A percentile compares a stretch with the other conserved stretches of the same genome.
Conservation (phyloP, 768 basidiomycete species). For the Sutorius australiensis region DNA sequence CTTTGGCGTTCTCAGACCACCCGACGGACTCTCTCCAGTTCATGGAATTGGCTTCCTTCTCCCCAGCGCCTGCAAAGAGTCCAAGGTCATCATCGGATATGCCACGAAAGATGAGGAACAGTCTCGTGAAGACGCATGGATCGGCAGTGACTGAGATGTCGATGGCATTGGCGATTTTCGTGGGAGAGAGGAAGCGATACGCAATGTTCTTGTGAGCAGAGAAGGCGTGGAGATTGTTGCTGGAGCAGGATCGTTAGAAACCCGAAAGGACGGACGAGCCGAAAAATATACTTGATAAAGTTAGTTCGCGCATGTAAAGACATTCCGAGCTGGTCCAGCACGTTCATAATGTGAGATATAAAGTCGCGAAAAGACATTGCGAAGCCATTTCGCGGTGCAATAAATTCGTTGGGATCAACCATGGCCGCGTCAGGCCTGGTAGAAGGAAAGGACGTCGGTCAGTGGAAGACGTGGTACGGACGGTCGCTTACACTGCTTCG, state of each 20-base stretch:
- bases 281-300: conserved; percentile 67
- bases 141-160: conserved; percentile 83
- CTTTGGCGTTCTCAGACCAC: conserved; percentile 80
- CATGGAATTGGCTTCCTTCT: conserved; percentile 77
- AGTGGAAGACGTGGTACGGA: background rate
- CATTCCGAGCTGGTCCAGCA: conserved; percentile 83
- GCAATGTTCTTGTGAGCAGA: conserved; percentile 81
- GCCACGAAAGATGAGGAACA: conserved; percentile 86
- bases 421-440: conserved; percentile 70
- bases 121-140: conserved; percentile 75
- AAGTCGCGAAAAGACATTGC: conserved; percentile 83
- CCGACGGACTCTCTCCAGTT: conserved; percentile 82
- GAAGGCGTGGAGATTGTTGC: conserved; percentile 74
- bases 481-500: conserved; percentile 66
- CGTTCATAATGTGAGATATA: conserved; percentile 72
- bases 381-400: conserved; percentile 78
- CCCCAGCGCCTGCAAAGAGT: conserved; percentile 71
- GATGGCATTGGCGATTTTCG: conserved; percentile 78
- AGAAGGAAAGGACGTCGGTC: conserved; percentile 5
- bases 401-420: conserved; percentile 75
- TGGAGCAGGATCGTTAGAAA: conserved; percentile 26
- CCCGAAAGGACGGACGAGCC: background rate
- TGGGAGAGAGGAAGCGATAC: conserved; percentile 81
- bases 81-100: conserved; percentile 76
- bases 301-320: conserved; percentile 77